A percentile compares a stretch with the other conserved stretches of the same genome.
phyloP scores from a whole-genome alignment of 2,329 filamentous ascomycete genomes.

The Ceratocystis albifundus region DNA sequence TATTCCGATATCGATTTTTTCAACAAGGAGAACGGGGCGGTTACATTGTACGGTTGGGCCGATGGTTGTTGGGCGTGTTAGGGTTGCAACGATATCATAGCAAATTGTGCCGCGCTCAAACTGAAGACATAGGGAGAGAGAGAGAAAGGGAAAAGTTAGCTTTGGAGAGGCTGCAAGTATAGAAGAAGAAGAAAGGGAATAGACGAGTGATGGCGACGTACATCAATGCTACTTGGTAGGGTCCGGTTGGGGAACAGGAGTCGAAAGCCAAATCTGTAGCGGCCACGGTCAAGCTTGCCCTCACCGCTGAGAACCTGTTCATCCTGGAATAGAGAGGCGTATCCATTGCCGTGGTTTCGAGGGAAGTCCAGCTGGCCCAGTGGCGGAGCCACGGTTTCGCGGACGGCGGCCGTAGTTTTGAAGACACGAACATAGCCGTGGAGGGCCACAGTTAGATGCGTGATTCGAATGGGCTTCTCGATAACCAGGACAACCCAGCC shows the following conservation, averaged over 20 bases:
- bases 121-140: slow-evolving; percentile 38
- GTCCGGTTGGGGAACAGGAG: slow-evolving; percentile 56
- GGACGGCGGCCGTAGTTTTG: slow-evolving; percentile 52
- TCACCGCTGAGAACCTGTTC: slow-evolving; percentile 70
- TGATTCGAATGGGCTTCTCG: slow-evolving; percentile 63
- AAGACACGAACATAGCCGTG: slow-evolving; percentile 71
- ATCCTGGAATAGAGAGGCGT: slow-evolving; percentile 72
- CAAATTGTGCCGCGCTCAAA: slow-evolving; percentile 91
- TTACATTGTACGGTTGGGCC: slow-evolving; percentile 69
- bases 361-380: slow-evolving; percentile 10
- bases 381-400: slow-evolving; percentile 31
- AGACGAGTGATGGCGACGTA: slow-evolving; percentile 38
- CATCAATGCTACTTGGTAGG: slow-evolving; percentile 87
- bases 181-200: neutral
- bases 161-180: neutral
- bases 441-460: slow-evolving; percentile 65
- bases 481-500: slow-evolving; percentile 63
- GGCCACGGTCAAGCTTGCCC: slow-evolving; percentile 59
- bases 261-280: slow-evolving; percentile 70
- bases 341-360: slow-evolving; percentile 62
- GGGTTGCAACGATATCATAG: slow-evolving; percentile 79
- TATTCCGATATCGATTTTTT: slow-evolving; percentile 73
- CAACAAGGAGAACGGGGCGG: slow-evolving; percentile 64
- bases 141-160: slow-evolving; percentile 8
- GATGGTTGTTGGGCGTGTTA: slow-evolving; percentile 82